These are phyloP conservation scores for Hypomontagnella monticulosa DNA, from an alignment of 495 filamentous ascomycete genomes.

Conservation along the genomic window DNA sequence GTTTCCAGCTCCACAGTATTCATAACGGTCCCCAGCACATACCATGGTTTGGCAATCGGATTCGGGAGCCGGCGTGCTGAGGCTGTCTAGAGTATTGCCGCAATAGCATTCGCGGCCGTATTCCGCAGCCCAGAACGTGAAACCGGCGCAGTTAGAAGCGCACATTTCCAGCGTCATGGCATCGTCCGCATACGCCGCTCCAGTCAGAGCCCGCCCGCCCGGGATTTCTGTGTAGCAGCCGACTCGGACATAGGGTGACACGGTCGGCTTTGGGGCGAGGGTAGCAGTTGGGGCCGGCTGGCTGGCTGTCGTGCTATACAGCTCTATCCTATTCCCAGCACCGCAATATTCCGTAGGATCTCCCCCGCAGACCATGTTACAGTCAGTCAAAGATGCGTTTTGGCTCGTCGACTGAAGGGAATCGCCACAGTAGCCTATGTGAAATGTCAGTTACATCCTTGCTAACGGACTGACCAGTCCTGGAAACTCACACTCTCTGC, in stretches of 20 bases:
- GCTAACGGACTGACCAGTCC: neutral
- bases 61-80: conserved; percentile 41
- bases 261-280: conserved; percentile 49
- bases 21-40: conserved; percentile 43
- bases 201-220: conserved; percentile 53
- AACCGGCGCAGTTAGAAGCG: conserved; percentile 44
- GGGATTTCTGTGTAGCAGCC: conserved; percentile 60
- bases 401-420: conserved; percentile 51
- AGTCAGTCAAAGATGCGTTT: conserved; percentile 54
- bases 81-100: conserved; percentile 46
- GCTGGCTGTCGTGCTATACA: conserved; percentile 55
- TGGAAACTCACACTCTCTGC: conserved; percentile 55
- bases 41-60: conserved; percentile 49
- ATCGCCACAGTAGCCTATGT: conserved; percentile 60
- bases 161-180: conserved; percentile 50
- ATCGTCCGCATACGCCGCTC: conserved; percentile 42
- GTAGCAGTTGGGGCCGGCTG: conserved; percentile 45
- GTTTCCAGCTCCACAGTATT: conserved; percentile 51
- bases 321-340: conserved; percentile 54
- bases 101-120: conserved; percentile 54
- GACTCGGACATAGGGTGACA: conserved; percentile 44
- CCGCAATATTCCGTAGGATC: conserved; percentile 57
- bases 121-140: conserved; percentile 48
- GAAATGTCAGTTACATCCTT: conserved; percentile 14
- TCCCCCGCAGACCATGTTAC: conserved; percentile 61